Evolutionary conservation across 345 rosid genomes (phyloP).

Genomic region (Clausena lansium): DNA sequence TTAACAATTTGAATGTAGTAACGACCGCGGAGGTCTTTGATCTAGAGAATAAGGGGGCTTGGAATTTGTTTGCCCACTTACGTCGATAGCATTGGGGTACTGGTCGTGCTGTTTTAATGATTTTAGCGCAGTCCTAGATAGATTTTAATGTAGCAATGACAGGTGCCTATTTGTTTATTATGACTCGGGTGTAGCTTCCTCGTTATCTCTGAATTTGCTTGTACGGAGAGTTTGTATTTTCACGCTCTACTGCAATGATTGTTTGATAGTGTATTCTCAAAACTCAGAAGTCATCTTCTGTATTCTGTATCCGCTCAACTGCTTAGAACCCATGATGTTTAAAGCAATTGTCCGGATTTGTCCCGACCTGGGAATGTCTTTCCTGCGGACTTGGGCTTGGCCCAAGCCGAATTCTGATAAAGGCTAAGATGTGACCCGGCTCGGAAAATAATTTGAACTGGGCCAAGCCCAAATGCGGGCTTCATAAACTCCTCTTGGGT

Average conservation of each 20-base stretch:
- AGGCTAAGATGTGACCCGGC: too few species aligned
- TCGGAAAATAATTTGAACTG: too few species aligned
- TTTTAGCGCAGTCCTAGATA: conserved; percentile 7
- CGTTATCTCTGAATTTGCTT: conserved; percentile 21
- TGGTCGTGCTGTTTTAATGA: background rate
- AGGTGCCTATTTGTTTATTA: conserved; percentile 17
- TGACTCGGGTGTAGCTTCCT: background rate
- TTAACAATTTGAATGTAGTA: conserved; percentile 30
- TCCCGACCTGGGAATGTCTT: too few species aligned
- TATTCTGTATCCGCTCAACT: background rate
- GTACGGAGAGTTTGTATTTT: conserved; percentile 32
- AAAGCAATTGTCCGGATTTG: too few species aligned
- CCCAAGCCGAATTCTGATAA: too few species aligned
- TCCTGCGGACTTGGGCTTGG: too few species aligned
- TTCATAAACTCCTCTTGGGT: too few species aligned
- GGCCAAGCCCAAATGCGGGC: too few species aligned
- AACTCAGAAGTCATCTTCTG: conserved; percentile 11
- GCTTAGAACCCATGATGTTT: too few species aligned
- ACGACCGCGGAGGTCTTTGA: conserved; percentile 8
- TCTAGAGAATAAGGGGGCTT: conserved; percentile 16
- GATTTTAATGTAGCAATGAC: conserved; percentile 32
- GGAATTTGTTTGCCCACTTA: conserved; percentile 7
- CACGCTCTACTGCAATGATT: background rate
- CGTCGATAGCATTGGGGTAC: conserved; percentile 25
- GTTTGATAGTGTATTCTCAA: background rate